Conservation (phyloP, 371 early-diverging fungal species). For the Globomyces sp. region DNA sequence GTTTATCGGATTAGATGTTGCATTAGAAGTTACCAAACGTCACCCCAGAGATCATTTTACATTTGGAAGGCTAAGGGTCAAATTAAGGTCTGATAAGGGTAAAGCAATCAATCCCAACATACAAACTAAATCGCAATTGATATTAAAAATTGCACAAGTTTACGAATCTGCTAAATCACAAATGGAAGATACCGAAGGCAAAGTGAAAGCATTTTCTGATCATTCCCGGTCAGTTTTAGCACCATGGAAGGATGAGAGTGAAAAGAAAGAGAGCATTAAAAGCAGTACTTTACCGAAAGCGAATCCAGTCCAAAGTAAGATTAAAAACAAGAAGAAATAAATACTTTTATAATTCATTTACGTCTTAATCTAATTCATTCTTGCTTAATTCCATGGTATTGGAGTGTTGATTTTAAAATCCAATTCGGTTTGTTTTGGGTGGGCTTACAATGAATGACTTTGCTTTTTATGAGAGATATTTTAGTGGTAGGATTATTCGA, state of each 20-base stretch:
- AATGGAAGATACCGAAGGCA: constrained; percentile 3
- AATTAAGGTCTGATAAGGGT: background rate
- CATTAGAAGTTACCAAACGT: constrained; percentile 5
- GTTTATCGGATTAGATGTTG: constrained; percentile 2
- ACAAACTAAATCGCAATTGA: background rate
- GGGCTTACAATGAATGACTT: background rate
- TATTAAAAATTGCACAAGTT: background rate
- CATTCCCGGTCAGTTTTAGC: constrained; percentile 1
- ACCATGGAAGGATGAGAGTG: background rate
- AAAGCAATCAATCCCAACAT: background rate
- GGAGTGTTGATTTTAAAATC: no score
- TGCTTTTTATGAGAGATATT: constrained; percentile 4
- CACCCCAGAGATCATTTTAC: constrained; percentile 10
- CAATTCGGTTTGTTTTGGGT: no score
- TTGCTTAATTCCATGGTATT: no score
- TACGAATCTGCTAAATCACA: background rate
- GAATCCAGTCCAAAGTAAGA: no score
- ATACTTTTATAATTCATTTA: no score
- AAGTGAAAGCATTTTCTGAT: background rate
- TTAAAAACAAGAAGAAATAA: no score
- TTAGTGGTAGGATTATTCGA: constrained; percentile 67
- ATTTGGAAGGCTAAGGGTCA: background rate
- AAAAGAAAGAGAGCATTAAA: no score
- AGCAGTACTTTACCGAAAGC: no score
- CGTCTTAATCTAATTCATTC: no score